Percentiles rank a stretch among this genome's conserved stretches.
These are phyloP conservation scores for Henckelia pumila DNA, from an alignment of 257 asterid species.

Conservation along the genomic window DNA sequence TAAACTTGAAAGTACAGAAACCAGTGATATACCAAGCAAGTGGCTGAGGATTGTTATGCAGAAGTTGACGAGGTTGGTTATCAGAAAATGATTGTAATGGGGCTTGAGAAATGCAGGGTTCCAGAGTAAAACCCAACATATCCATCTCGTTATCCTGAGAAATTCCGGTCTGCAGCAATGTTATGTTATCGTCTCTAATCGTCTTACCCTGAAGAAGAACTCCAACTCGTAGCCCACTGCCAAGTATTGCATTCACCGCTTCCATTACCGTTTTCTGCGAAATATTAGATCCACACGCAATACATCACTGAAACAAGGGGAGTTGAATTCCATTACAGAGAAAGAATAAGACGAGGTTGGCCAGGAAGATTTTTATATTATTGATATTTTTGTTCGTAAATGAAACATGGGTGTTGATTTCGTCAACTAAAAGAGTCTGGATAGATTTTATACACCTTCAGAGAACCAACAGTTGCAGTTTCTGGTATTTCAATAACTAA, in stretches of 20 bases:
- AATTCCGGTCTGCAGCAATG: constrained; percentile 84
- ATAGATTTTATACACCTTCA: constrained; percentile 50
- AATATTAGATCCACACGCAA: constrained; percentile 20
- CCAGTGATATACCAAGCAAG: constrained; percentile 54
- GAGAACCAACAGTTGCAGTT: constrained; percentile 89
- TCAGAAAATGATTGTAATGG: constrained; percentile 40
- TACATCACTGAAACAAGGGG: constrained; percentile 8
- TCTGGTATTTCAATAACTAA: constrained; percentile 83
- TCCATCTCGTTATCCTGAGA: constrained; percentile 65
- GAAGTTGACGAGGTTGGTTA: constrained; percentile 40
- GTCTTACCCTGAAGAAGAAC: constrained; percentile 90
- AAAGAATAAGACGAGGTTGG: neutral
- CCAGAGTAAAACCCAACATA: constrained; percentile 71
- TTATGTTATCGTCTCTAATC: constrained; percentile 79
- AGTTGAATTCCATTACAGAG: neutral
- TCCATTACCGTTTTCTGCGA: constrained; percentile 84
- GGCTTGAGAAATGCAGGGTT: constrained; percentile 57
- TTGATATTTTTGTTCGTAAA: neutral
- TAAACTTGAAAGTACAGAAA: neutral
- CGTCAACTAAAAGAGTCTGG: neutral
- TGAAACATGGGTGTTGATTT: neutral
- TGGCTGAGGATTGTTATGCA: constrained; percentile 57
- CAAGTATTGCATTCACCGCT: constrained; percentile 80
- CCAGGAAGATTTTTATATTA: neutral
- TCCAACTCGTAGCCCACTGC: constrained; percentile 81